Evolutionary conservation across 2,329 filamentous ascomycete genomes (phyloP).

Genomic region (Tolypocladium guangdongense): DNA sequence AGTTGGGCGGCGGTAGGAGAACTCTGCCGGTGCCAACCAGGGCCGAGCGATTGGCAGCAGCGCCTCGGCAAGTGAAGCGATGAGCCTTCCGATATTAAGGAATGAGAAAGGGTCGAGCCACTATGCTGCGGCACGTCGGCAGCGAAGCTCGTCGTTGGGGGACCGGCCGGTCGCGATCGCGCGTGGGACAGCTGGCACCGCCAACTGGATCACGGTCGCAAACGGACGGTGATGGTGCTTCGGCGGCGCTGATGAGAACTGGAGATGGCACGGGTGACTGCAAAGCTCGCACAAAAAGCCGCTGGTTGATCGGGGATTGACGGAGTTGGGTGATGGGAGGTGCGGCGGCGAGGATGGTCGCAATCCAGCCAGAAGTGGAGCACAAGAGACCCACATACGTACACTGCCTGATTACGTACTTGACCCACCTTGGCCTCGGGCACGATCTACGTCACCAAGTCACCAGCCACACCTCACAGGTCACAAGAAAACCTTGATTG

Average conservation of each 20-base stretch:
- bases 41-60: background rate
- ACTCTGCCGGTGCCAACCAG: background rate
- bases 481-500: no score
- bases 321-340: background rate
- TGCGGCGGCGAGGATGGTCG: background rate
- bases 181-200: background rate
- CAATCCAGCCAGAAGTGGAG: background rate
- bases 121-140: background rate
- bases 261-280: background rate
- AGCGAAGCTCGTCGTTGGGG: background rate
- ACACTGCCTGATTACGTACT: background rate
- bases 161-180: background rate
- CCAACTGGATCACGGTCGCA: background rate
- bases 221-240: background rate
- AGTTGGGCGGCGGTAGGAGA: background rate
- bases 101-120: background rate
- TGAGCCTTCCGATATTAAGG: background rate
- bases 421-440: background rate
- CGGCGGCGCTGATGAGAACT: background rate
- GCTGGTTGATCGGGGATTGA: background rate
- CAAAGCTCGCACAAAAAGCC: background rate
- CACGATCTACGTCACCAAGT: no score
- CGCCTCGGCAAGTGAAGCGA: background rate
- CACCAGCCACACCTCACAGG: background rate
- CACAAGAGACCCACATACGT: background rate